A percentile compares a stretch with the other conserved stretches of the same genome.
Evolutionary conservation across 1,284 basidiomycete species (phyloP).

Genomic region (Laetiporus sulphureus): DNA sequence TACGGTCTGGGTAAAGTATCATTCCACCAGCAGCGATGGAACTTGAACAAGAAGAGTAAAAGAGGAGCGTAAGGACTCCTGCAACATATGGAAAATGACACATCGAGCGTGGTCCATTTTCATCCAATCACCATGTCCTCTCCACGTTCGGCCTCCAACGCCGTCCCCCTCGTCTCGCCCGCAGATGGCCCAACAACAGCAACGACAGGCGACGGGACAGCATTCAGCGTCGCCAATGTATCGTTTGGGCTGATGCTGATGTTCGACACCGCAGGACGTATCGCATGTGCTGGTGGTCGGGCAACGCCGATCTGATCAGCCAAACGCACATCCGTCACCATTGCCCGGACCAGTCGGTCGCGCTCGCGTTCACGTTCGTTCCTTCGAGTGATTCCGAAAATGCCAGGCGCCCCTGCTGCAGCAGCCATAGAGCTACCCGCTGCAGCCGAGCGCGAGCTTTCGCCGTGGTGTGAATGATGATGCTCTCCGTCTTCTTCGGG

Average conservation of each 20-base stretch:
- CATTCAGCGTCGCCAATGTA: slow-evolving; percentile 8
- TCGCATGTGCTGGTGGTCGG: background rate
- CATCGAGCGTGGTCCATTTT: slow-evolving; percentile 1
- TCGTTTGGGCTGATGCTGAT: background rate
- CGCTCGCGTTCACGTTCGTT: no score
- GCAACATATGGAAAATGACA: slow-evolving; percentile 1
- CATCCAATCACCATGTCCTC: slow-evolving; percentile 15
- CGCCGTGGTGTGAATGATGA: slow-evolving; percentile 17
- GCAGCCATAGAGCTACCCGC: no score
- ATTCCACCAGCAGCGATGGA: slow-evolving; percentile 4
- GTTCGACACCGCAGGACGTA: slow-evolving; percentile 2
- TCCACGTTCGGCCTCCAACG: slow-evolving; percentile 6
- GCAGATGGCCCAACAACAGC: background rate
- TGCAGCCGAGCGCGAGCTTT: slow-evolving; percentile 6
- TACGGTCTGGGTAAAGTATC: background rate
- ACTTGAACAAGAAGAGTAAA: background rate
- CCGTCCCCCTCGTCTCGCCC: background rate
- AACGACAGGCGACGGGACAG: background rate
- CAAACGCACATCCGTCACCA: background rate
- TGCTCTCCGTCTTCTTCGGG: slow-evolving; percentile 52
- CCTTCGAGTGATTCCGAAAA: no score
- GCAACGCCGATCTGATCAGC: background rate
- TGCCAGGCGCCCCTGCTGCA: slow-evolving; percentile 4
- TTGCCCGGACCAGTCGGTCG: slow-evolving; percentile 15
- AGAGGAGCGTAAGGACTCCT: background rate